Evolutionary conservation across 768 basidiomycete genomes (phyloP).

Genomic region (Aureoboletus auriporus): DNA sequence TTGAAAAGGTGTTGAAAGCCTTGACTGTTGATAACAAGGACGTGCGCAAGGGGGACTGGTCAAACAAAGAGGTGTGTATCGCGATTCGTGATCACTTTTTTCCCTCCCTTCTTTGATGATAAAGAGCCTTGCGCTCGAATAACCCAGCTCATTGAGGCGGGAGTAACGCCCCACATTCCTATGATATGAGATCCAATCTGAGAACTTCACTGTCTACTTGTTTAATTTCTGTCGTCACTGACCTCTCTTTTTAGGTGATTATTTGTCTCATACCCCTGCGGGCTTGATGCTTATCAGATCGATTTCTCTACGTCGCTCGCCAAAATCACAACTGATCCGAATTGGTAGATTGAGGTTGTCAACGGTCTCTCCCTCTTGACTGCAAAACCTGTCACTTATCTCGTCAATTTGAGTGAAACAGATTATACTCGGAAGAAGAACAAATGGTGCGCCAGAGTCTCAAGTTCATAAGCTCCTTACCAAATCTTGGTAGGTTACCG

Average conservation of each 20-base stretch:
- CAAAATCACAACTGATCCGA: constrained; percentile 8
- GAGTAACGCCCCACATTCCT: constrained; percentile 83
- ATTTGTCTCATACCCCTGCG: background rate
- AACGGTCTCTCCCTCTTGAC: constrained; percentile 88
- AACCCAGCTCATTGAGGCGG: constrained; percentile 97
- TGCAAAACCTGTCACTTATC: constrained; percentile 95
- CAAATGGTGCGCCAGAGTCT: constrained; percentile 65
- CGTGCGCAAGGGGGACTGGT: constrained; percentile 91
- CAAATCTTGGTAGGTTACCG: constrained; percentile 56
- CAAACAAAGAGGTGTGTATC: constrained; percentile 85
- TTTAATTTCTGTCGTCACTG: constrained; percentile 1
- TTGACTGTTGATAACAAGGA: constrained; percentile 82
- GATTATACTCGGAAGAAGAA: constrained; percentile 98
- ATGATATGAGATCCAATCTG: constrained; percentile 60
- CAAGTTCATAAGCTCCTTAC: background rate
- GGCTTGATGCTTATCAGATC: constrained; percentile 1
- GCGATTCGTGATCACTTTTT: background rate
- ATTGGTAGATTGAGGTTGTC: constrained; percentile 76
- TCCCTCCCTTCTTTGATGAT: constrained; percentile 46
- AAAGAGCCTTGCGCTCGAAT: constrained; percentile 78
- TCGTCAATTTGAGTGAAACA: constrained; percentile 93
- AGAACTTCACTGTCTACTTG: constrained; percentile 16
- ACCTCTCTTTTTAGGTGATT: constrained; percentile 22
- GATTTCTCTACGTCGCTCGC: background rate
- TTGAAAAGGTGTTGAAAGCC: constrained; percentile 81